phyloP scores from a whole-genome alignment of 2,329 filamentous ascomycete species.

The Cladosporium sp. region DNA sequence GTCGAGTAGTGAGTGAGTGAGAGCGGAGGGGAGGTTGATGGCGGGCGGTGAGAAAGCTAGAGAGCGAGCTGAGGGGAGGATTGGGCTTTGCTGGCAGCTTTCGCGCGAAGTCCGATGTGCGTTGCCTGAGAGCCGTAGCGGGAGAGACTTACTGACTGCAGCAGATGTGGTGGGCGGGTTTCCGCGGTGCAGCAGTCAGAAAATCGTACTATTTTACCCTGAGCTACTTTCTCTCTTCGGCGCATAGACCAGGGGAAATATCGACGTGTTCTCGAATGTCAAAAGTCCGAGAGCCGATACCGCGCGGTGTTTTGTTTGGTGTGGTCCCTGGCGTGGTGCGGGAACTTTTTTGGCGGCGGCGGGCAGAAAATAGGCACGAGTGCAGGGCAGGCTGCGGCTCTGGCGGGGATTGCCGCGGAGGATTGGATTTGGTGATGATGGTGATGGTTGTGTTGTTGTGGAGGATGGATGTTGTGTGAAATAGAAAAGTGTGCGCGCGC shows the following conservation, averaged over 20 bases:
- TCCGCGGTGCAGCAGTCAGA: conserved; percentile 1
- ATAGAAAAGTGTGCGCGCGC: too few species aligned
- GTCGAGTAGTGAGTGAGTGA: neutral
- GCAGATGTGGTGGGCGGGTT: conserved; percentile 3
- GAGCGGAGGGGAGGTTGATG: conserved; percentile 1
- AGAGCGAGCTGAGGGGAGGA: conserved; percentile 15
- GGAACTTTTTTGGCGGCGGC: conserved; percentile 10
- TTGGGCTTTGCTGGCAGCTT: conserved; percentile 9
- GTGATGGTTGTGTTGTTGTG: too few species aligned
- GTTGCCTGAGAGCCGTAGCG: conserved; percentile 1
- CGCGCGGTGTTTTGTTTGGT: neutral
- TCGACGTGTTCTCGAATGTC: conserved; percentile 9
- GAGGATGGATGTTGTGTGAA: too few species aligned
- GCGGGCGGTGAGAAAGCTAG: conserved; percentile 20
- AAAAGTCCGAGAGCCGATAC: conserved; percentile 11
- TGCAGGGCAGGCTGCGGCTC: conserved; percentile 11
- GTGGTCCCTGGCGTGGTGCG: conserved; percentile 2
- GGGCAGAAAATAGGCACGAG: neutral
- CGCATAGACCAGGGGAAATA: conserved; percentile 11
- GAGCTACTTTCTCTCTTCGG: neutral
- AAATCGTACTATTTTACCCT: conserved; percentile 13
- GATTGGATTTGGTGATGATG: neutral
- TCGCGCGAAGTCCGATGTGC: conserved; percentile 4
- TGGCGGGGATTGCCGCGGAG: conserved; percentile 2
- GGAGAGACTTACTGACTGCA: neutral